Evolutionary conservation across 257 asterid species (phyloP), one percentile per base, ranked within the genome.

Genomic region (Solanum chiquidenum): DNA sequence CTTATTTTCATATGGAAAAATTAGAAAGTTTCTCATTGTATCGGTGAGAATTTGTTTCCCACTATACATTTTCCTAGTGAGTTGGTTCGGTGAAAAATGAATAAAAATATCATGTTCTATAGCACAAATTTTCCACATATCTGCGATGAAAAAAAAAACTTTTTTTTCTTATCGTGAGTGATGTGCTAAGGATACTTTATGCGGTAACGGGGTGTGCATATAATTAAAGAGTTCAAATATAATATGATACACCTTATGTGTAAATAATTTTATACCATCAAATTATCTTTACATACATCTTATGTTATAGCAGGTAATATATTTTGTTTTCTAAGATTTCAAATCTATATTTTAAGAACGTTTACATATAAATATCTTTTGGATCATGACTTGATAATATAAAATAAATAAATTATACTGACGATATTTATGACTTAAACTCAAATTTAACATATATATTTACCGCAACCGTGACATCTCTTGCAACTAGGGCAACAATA

Each of bases 391-490:
- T 49, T 13, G 7, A 13, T 49, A 49, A 46, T 46, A 46, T 38
- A 38, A 46, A 1, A 42, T 4, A 46, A 29, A 29, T 29, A 4
- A 13, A 5, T 0, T 49, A 14, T 14, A 16, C 3, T 52, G 23
- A 52, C 9, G 3, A 52, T 52, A 52, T 14, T 2, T 52, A 52
- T 14, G 9, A 52, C 64, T 18, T 60, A 60, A 60, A 60, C 14
- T 60, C 3, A 23, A 60, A 23, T 23, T 60, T 23, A 60, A 21
- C 3, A 60, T 9, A 23, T 23, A 60, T 60, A 66, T 8, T 86
- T 91, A 92, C 94, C 89, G 90, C 90, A 12, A 83, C 86, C 0
- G 91, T 89, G 21, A 82, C 94, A 86, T 93, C 94, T 69, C 93
- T 69, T 12, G 95, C 93, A 4, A 91, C 93, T 5, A 92, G 42